Percentiles rank a stretch among this genome's conserved stretches.
phyloP scores from a whole-genome alignment of 164 flowering plant species.

The Buxus sempervirens region DNA sequence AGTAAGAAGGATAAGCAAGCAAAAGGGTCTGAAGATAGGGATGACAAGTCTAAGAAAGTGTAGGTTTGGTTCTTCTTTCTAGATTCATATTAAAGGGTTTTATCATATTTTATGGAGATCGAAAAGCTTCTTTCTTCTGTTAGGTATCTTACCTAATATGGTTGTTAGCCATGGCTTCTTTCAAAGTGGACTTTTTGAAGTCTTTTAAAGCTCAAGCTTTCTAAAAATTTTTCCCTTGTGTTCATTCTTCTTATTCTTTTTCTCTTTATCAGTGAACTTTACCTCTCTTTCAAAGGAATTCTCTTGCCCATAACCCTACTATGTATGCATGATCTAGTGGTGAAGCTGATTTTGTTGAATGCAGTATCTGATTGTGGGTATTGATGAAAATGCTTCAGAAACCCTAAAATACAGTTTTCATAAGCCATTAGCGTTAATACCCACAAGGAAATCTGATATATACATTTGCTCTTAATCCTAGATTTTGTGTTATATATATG shows the following conservation, averaged over 20 bases:
- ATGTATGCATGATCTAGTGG: background rate
- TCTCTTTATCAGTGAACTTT: background rate
- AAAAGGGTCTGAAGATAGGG: slow-evolving; percentile 23
- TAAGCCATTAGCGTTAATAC: background rate
- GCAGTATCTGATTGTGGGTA: background rate
- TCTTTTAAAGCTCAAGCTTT: too few relatives aligned
- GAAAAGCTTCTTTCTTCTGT: too few relatives aligned
- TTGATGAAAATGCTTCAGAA: background rate
- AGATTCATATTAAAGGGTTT: background rate
- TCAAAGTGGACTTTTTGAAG: slow-evolving; percentile 2
- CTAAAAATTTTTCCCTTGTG: too few relatives aligned
- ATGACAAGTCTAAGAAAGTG: slow-evolving; percentile 33
- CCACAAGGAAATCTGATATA: background rate
- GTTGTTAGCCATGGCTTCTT: background rate
- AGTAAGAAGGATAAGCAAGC: slow-evolving; percentile 25
- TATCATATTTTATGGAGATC: too few relatives aligned
- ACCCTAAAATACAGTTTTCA: background rate
- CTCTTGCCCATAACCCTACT: background rate
- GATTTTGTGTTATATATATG: too few relatives aligned
- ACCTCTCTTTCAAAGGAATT: background rate
- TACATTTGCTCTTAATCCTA: background rate
- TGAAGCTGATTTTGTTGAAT: background rate
- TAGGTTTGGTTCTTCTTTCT: slow-evolving; percentile 22
- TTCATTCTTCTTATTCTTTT: too few relatives aligned
- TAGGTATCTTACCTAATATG: too few relatives aligned